phyloP scores from a whole-genome alignment of 2,329 filamentous ascomycete species.

The Cladorrhinum sp. region DNA sequence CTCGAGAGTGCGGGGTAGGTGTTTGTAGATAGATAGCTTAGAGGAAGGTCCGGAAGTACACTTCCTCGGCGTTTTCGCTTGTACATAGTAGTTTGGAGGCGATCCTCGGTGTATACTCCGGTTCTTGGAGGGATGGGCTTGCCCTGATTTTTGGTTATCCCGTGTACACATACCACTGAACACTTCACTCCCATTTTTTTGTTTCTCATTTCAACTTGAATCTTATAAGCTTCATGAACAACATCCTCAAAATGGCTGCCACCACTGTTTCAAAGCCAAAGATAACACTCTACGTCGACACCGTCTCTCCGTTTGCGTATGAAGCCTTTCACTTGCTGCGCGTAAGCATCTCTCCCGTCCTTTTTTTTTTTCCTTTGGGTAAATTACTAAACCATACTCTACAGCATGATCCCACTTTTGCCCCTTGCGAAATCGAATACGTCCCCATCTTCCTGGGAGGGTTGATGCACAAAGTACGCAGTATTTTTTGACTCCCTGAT shows the following conservation, averaged over 20 bases:
- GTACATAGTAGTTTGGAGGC: no score
- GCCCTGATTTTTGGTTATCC: not conserved
- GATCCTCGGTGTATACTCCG: no score
- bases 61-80: not conserved
- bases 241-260: slow-evolving; percentile 9
- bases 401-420: slow-evolving; percentile 34
- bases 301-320: slow-evolving; percentile 41
- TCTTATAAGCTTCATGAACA: not conserved
- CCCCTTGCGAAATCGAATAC: slow-evolving; percentile 32
- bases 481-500: no score
- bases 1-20: not conserved
- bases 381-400: not conserved
- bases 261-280: no score
- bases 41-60: not conserved
- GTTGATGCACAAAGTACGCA: slow-evolving; percentile 37
- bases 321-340: slow-evolving; percentile 37
- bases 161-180: no score
- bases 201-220: not conserved
- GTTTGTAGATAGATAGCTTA: no score
- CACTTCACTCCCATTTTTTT: not conserved
- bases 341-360: slow-evolving; percentile 29
- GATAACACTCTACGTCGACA: slow-evolving; percentile 40
- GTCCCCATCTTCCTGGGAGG: slow-evolving; percentile 40
- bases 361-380: not conserved
- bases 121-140: no score